Conservation (phyloP, 345 rosid species). For the Salix brachista region DNA sequence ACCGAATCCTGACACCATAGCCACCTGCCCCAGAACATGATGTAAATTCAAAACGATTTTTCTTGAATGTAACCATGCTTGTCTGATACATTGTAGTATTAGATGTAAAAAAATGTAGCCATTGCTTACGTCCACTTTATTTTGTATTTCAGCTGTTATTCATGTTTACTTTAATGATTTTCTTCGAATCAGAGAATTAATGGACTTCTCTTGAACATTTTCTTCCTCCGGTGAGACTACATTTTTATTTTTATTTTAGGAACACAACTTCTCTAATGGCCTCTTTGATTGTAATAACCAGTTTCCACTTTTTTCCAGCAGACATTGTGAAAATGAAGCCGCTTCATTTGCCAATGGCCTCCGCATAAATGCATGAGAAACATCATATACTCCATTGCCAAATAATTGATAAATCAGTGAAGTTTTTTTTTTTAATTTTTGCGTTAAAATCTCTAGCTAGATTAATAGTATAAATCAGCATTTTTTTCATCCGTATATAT, state of each 20-base stretch:
- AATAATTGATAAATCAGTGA: too few species aligned
- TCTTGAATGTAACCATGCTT: neutral
- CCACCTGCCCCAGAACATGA: neutral
- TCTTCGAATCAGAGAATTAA: neutral
- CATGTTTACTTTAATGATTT: neutral
- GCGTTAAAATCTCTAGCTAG: too few species aligned
- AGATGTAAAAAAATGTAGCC: neutral
- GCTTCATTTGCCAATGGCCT: too few species aligned
- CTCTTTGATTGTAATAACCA: neutral
- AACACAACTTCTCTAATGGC: neutral
- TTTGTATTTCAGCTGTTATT: neutral
- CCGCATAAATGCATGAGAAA: too few species aligned
- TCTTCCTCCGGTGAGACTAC: neutral
- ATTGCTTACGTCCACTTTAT: neutral
- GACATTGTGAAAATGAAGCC: neutral
- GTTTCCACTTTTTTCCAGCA: too few species aligned
- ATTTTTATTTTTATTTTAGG: neutral
- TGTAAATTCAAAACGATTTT: constrained; percentile 12
- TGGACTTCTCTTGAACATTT: neutral
- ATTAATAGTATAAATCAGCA: too few species aligned
- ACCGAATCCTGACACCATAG: constrained; percentile 19
- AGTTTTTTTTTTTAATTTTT: too few species aligned
- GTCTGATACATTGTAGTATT: neutral
- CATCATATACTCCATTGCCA: too few species aligned
- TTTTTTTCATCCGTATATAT: too few species aligned